These are phyloP conservation scores for Cladophialophora bantiana DNA, from an alignment of 2,329 filamentous ascomycete species.

Conservation along the genomic window DNA sequence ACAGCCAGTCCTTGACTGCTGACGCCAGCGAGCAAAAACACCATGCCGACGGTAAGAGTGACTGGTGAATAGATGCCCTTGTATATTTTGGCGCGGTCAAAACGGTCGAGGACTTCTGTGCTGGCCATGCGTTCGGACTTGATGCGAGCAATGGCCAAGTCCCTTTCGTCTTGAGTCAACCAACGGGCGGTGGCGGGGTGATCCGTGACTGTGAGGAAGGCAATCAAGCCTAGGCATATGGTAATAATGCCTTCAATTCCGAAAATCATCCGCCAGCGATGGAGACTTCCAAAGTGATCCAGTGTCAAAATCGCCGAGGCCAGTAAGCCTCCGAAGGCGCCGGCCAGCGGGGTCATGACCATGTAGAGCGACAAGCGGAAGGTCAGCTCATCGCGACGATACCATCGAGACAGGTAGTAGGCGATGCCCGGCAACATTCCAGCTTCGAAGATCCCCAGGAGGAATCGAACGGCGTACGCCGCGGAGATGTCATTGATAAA, in stretches of 20 bases:
- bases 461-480: slow-evolving; percentile 68
- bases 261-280: slow-evolving; percentile 73
- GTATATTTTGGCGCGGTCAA: slow-evolving; percentile 67
- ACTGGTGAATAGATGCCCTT: slow-evolving; percentile 64
- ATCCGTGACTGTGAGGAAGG: slow-evolving; percentile 71
- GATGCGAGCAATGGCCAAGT: slow-evolving; percentile 69
- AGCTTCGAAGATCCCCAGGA: slow-evolving; percentile 67
- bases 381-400: slow-evolving; percentile 70
- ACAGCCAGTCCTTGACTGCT: slow-evolving; percentile 74
- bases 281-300: slow-evolving; percentile 62
- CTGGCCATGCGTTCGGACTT: slow-evolving; percentile 71
- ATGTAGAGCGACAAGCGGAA: slow-evolving; percentile 74
- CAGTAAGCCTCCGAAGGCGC: slow-evolving; percentile 73
- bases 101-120: slow-evolving; percentile 68
- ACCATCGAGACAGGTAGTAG: slow-evolving; percentile 65
- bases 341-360: slow-evolving; percentile 72
- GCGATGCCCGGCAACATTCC: slow-evolving; percentile 77
- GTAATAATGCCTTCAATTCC: slow-evolving; percentile 74
- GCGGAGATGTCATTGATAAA: slow-evolving; percentile 65
- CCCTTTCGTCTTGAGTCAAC: slow-evolving; percentile 70
- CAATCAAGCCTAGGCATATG: slow-evolving; percentile 61
- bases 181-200: slow-evolving; percentile 71
- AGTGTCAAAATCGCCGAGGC: slow-evolving; percentile 70
- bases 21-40: slow-evolving; percentile 71
- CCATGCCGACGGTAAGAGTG: slow-evolving; percentile 53